Base-by-base conservation (phyloP, 768 basidiomycete species). In the Phallus indusiatus region DNA sequence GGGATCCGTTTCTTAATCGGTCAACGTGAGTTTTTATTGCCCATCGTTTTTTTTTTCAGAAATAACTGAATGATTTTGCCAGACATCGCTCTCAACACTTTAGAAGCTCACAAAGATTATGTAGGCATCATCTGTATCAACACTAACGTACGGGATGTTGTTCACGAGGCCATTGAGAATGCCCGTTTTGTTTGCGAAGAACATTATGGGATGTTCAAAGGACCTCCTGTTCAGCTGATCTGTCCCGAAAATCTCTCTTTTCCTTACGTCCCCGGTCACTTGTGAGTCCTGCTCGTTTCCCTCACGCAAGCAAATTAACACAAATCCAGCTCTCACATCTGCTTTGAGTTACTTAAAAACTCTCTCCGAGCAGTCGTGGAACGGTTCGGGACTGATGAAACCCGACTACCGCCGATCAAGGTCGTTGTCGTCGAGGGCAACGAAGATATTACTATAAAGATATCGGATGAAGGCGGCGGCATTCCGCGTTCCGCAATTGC, bases 361-460 rank as follows among this genome's bases (percentile, higher is more conserved):
- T 97, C 94, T 17, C 78, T 99, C 10, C 86, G 96, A 47, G 96
- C 96, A 1, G 90, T 95, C 56, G 95, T 99, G 17, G 96, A 98
- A 72, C 82, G 89, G 1, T 89, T 83, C 70, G 95, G 95, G 0
- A 82, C 83, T 1, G 77, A 82, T 60, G 91, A 91, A 68, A 82
- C 84, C 58, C 64, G 67, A n/a, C 88, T 85, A 73, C 93, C 93
- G 11, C 86, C 92, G 0, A 94, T 95, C 75, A 93, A 91, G 72
- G 89, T 95, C 53, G 81, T 97, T 59, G 95, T 96, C 36, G 90
- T 95, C 1, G 94, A 95, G 68, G 94, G 95, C n/a, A 90, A 85
- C 63, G 95, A 97, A 68, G 95, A 98, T 67, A 96, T 98, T 66
- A 98, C 95, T 2, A 92, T 99, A 80, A 99, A 99, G 80, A 96